Conservation (phyloP, 371 early-diverging fungal species). For the Rhizopus stolonifer region DNA sequence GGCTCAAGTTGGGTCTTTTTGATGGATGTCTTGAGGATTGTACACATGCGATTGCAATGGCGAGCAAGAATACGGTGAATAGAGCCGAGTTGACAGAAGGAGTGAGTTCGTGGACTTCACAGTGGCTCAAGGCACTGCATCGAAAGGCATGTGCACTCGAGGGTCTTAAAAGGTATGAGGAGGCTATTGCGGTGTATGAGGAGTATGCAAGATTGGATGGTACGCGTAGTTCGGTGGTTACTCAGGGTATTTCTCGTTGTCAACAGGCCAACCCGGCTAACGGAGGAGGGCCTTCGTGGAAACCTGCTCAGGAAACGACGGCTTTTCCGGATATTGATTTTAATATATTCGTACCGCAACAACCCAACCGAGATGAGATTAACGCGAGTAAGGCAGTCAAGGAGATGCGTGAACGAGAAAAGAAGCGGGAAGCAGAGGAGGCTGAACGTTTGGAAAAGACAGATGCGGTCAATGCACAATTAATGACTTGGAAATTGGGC, state of each 20-base stretch:
- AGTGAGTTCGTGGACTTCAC: constrained; percentile 9
- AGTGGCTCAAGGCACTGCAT: constrained; percentile 19
- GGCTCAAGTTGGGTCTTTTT: constrained; percentile 85
- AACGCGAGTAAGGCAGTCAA: constrained; percentile 61
- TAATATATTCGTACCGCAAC: constrained; percentile 17
- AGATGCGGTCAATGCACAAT: constrained; percentile 79
- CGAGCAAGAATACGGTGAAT: background rate
- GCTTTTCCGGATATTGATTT: constrained; percentile 27
- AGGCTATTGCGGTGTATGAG: constrained; percentile 74
- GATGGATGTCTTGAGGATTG: constrained; percentile 70
- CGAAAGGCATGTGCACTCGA: constrained; percentile 83
- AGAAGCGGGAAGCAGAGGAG: constrained; percentile 74
- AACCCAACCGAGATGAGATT: constrained; percentile 21
- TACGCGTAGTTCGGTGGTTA: constrained; percentile 48
- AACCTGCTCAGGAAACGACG: constrained; percentile 3
- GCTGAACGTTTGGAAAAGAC: constrained; percentile 67
- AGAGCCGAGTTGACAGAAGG: constrained; percentile 30
- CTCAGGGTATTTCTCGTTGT: constrained; percentile 39
- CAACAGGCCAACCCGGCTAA: constrained; percentile 26
- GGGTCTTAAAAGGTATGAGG: constrained; percentile 72
- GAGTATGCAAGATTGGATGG: constrained; percentile 49
- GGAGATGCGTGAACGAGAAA: constrained; percentile 73
- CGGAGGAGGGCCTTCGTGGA: constrained; percentile 8
- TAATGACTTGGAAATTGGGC: constrained; percentile 74
- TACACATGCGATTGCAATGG: constrained; percentile 12